These are phyloP conservation scores for Auriscalpium microsporum DNA, from an alignment of 768 basidiomycete species.

Conservation along the genomic window DNA sequence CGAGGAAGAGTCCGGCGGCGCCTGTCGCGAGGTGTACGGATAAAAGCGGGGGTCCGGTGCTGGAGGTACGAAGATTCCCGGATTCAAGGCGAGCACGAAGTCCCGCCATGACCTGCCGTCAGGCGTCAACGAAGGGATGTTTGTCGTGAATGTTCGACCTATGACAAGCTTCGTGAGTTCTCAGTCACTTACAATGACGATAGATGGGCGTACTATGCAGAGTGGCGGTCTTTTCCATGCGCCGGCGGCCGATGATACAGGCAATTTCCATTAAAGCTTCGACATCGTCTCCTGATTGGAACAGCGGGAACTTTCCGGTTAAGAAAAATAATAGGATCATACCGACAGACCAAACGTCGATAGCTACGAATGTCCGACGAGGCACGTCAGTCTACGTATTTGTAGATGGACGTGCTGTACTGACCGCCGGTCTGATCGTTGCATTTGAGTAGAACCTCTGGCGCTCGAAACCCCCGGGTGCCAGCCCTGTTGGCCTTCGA, in stretches of 20 bases:
- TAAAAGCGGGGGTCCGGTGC: slow-evolving; percentile 45
- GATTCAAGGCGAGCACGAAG: slow-evolving; percentile 75
- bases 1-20: slow-evolving; percentile 19
- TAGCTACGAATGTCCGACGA: slow-evolving; percentile 43
- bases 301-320: slow-evolving; percentile 85
- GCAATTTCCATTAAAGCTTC: slow-evolving; percentile 96
- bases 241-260: slow-evolving; percentile 69
- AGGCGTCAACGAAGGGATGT: slow-evolving; percentile 67
- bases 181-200: background rate
- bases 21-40: slow-evolving; percentile 33
- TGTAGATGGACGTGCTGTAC: slow-evolving; percentile 17
- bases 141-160: slow-evolving; percentile 90
- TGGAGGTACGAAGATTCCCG: slow-evolving; percentile 46
- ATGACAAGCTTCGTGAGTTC: background rate
- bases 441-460: slow-evolving; percentile 93
- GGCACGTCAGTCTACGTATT: slow-evolving; percentile 4
- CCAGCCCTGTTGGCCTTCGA: slow-evolving; percentile 96
- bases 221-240: slow-evolving; percentile 79
- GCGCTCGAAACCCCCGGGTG: slow-evolving; percentile 93
- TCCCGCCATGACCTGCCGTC: slow-evolving; percentile 63
- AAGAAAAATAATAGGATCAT: slow-evolving; percentile 90
- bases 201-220: slow-evolving; percentile 63
- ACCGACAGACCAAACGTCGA: slow-evolving; percentile 95
- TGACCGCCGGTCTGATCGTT: slow-evolving; percentile 85
- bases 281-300: slow-evolving; percentile 88